phyloP scores from a whole-genome alignment of 805 yeast species.

The Yamadazyma takamatsuzukensis region DNA sequence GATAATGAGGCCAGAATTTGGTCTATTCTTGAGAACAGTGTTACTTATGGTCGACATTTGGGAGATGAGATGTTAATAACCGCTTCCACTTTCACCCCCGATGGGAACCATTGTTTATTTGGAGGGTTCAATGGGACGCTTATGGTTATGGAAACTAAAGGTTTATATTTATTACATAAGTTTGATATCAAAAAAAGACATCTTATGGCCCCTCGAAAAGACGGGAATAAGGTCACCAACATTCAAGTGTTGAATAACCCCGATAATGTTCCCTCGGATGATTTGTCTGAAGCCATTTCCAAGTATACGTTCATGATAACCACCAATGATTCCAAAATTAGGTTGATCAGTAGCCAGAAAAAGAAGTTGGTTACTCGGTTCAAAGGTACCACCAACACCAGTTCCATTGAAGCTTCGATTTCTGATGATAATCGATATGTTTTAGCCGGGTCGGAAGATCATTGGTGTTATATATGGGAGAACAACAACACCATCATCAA shows the following conservation, averaged over 20 bases:
- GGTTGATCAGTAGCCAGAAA: slow-evolving; percentile 57
- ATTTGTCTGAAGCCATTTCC: slow-evolving; percentile 12
- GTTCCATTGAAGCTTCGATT: slow-evolving; percentile 64
- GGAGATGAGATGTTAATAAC: slow-evolving; percentile 69
- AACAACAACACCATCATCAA: slow-evolving; percentile 39
- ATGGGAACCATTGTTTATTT: slow-evolving; percentile 53
- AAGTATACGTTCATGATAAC: slow-evolving; percentile 51
- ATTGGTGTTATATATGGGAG: slow-evolving; percentile 82
- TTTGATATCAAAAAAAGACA: slow-evolving; percentile 30
- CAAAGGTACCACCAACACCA: slow-evolving; percentile 69
- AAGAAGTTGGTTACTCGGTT: slow-evolving; percentile 60
- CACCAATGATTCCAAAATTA: slow-evolving; percentile 75
- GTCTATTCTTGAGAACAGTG: slow-evolving; percentile 74
- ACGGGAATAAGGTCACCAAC: slow-evolving; percentile 66
- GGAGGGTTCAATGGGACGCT: slow-evolving; percentile 82
- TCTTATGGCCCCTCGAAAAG: slow-evolving; percentile 16
- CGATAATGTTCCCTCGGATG: slow-evolving; percentile 5
- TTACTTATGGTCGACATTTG: slow-evolving; percentile 47
- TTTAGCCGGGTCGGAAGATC: slow-evolving; percentile 83
- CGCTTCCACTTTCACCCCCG: slow-evolving; percentile 68
- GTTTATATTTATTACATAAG: slow-evolving; percentile 42
- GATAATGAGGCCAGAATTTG: slow-evolving; percentile 76
- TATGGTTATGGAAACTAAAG: slow-evolving; percentile 57
- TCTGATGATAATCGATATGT: slow-evolving; percentile 57
- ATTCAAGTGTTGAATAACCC: slow-evolving; percentile 47